Base-by-base conservation (phyloP, 2,329 filamentous ascomycete genomes). In the Xylaria sp. region DNA sequence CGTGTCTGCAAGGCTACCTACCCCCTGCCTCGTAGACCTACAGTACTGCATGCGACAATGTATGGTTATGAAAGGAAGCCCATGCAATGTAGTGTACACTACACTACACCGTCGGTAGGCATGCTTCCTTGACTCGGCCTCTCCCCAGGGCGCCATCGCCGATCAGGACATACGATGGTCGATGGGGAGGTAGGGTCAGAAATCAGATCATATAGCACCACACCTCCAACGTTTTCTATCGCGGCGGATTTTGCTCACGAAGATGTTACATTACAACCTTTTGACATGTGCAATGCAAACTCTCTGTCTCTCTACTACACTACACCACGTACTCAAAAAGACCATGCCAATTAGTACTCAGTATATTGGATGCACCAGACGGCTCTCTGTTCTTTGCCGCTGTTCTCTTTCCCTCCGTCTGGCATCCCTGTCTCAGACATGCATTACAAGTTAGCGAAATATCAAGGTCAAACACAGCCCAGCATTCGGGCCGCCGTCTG, bases 171-270 rank as follows among this genome's bases (percentile, higher is more conserved):
- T 60, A 57, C 35, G 57, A 64, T 64, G 28, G 28, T 45, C 31
- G 57, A 53, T 21, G 4, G 42, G 57, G 47, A 57, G n/a, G n/a
- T n/a, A n/a, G n/a, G n/a, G 25, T 21, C 11, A 31, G 37, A 23
- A 49, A 64, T 64, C 61, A 53, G 57, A 61, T 61, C 61, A 64
- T 64, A 54, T 64, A 64, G 61, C 47, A 54, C 57, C 53, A 57
- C 54, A 59, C 42, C 23, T 45, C 9, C 28, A 33, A 37, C 17
- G 33, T 55, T 46, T 37, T 14, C 4, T 21, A 33, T n/a, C n/a
- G 37, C 28, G 21, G 21, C 42, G 35, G 33, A 54, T n/a, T n/a
- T n/a, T 54, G 31, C 46, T 51, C 45, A n/a, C 28, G 23, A 53
- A 49, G 45, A 43, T n/a, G 14, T 21, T 54, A 35, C 40, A 49